These are phyloP conservation scores for Aphanomyces cochlioides DNA, from an alignment of 352 stramenopile genomes.

Conservation along the genomic window DNA sequence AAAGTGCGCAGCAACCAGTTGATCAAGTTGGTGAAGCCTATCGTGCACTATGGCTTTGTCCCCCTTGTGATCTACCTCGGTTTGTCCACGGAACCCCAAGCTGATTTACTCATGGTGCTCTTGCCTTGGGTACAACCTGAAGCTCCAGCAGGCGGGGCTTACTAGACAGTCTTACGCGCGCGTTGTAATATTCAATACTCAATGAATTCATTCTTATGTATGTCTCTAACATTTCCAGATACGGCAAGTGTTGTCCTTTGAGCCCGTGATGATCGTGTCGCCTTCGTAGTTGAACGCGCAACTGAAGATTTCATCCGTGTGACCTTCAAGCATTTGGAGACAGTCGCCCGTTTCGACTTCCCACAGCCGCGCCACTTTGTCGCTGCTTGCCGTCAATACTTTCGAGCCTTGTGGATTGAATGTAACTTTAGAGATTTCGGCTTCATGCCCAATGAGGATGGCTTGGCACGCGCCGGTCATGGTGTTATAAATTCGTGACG, in stretches of 20 bases:
- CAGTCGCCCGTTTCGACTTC: constrained; percentile 93
- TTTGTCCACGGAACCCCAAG: constrained; percentile 65
- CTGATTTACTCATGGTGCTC: constrained; percentile 29
- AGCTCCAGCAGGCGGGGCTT: constrained; percentile 5
- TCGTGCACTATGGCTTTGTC: constrained; percentile 79
- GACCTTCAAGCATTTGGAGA: constrained; percentile 91
- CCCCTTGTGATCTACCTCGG: constrained; percentile 77
- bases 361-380: constrained; percentile 93
- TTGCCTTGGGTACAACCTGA: constrained; percentile 30
- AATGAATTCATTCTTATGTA: constrained; percentile 25
- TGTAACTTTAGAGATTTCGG: constrained; percentile 93
- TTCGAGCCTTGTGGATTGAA: constrained; percentile 95
- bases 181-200: not conserved
- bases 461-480: constrained; percentile 93
- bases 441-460: constrained; percentile 94
- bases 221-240: constrained; percentile 60
- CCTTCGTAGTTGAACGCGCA: constrained; percentile 96
- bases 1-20: constrained; percentile 30
- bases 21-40: constrained; percentile 78
- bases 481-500: constrained; percentile 93
- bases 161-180: not conserved
- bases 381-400: constrained; percentile 90
- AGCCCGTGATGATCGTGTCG: constrained; percentile 95
- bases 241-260: constrained; percentile 82
- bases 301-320: constrained; percentile 97